phyloP scores from a whole-genome alignment of 495 filamentous ascomycete genomes.

The Penicillium ochrochloron region DNA sequence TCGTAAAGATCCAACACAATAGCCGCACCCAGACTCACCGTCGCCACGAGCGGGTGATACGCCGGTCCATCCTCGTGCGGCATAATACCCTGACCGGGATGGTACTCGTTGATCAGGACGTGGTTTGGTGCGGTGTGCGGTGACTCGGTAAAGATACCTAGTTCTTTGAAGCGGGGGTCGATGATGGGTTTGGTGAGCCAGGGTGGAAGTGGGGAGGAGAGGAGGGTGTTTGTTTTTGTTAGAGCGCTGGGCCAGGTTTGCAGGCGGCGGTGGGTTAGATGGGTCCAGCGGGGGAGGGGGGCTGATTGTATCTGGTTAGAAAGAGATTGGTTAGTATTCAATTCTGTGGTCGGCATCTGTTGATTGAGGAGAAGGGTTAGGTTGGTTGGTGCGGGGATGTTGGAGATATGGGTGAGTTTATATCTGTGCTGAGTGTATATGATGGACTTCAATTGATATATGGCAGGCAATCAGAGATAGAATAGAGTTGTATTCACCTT shows the following conservation, averaged over 20 bases:
- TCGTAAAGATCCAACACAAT: slow-evolving; percentile 80
- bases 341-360: too few relatives aligned
- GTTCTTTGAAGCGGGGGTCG: slow-evolving; percentile 58
- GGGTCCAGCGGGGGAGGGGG: slow-evolving; percentile 81
- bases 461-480: too few relatives aligned
- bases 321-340: neutral
- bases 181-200: slow-evolving; percentile 79
- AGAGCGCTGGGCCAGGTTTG: slow-evolving; percentile 89
- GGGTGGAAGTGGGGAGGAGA: slow-evolving; percentile 71
- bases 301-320: slow-evolving; percentile 50
- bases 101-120: slow-evolving; percentile 92
- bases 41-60: slow-evolving; percentile 87
- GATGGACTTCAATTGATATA: neutral
- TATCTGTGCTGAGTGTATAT: neutral
- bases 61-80: slow-evolving; percentile 91
- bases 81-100: slow-evolving; percentile 89
- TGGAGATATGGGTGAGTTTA: neutral
- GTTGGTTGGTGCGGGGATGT: neutral
- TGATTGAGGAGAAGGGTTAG: neutral
- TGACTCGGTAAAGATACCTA: slow-evolving; percentile 67
- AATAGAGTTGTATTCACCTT: slow-evolving; percentile 54
- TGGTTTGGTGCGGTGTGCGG: slow-evolving; percentile 85
- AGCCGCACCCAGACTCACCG: slow-evolving; percentile 78
- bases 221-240: slow-evolving; percentile 69
- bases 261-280: slow-evolving; percentile 81